Base-by-base conservation (phyloP, 73 alveolate genomes). In the Paraurostyla sp. region DNA sequence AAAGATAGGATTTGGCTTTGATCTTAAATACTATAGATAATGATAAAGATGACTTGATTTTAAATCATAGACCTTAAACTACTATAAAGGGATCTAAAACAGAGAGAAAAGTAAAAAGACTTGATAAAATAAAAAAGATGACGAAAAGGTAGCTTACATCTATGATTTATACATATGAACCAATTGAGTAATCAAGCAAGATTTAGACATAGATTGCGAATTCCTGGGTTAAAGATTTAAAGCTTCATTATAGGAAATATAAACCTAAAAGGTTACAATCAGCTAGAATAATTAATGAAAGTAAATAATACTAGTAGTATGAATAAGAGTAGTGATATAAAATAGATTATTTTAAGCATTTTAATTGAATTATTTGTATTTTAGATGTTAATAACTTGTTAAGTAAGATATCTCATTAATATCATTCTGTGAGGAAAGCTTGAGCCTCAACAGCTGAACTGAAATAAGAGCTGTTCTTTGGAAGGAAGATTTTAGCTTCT, bases 401-500 rank as follows among this genome's bases (percentile, higher is more conserved):
- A 11, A 54, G 71, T 54, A 15, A 18, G 11, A 7, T 11, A 13
- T 54, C 71, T 15, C 22, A 23, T 54, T 54, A 20, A 13, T 7
- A 54, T 23, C 13, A 54, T 54, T 59, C 76, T 27, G 22, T 59
- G 42, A 27, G 42, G 50, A 59, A 23, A 30, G 51, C 22, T 27
- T 23, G 51, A 23, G 42, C 48, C 49, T 59, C 7, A 7, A 27
- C 22, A 25, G 22, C 23, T 59, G 43, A 6, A n/a, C n/a, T n/a
- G 76, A 59, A 59, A 30, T 27, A 59, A 6, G 76, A 16, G 76
- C 76, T 59, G 76, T 7, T 46, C 87, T 75, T 75, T 7, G 87
- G 87, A 36, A 85, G 76, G 41, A 76, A 91, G 43, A 87, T 83
- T 82, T 91, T 91, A 49, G 92, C 76, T 52, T 78, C 89, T 30